Base-by-base conservation (phyloP, 83 land plant genomes). In the Picea abies region DNA sequence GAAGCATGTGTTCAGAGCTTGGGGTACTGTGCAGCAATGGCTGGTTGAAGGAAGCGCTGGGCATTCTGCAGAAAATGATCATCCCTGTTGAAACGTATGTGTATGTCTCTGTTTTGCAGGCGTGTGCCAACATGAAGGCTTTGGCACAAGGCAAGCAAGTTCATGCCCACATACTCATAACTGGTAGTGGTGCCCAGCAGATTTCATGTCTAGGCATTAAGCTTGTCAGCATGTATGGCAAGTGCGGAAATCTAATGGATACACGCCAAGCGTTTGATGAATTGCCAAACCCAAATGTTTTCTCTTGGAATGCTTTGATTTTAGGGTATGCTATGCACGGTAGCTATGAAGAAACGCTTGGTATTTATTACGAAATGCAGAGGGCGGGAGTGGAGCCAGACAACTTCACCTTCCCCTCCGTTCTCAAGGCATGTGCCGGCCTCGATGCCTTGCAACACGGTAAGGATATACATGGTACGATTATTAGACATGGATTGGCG, bases 351-450 rank as follows among this genome's bases (percentile, higher is more conserved):
- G 83, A 81, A 22, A 75, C 76, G 11, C 16, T 81, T 12, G 15
- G 22, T 9, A n/a, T 81, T 16, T 70, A 47, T 29, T 76, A 69
- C 20, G 35, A n/a, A 47, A 69, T 81, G 63, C 83, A 17, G 1
- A 68, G 63, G 29, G 58, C 22, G 3, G 83, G 52, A 5, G 32
- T 63, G 37, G 22, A 47, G 26, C 81, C 84, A 60, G 64, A 44
- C 16, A 60, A 83, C 12, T 76, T 58, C 65, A 83, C 80, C 12
- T 10, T 78, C 29, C 35, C 78, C 67, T 66, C 82, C 14, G 35
- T 83, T 41, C 58, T 83, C 10, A 56, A 83, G 69, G 81, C 84
- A 19, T 77, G 84, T 61, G 60, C 84, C 4, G 25, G 19, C n/a
- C 32, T 83, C 32, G 26, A 3, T 56, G 47, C 22, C 22, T 25